Evolutionary conservation across 2,329 filamentous ascomycete species (phyloP).

Genomic region (Botrytis sinoallii): DNA sequence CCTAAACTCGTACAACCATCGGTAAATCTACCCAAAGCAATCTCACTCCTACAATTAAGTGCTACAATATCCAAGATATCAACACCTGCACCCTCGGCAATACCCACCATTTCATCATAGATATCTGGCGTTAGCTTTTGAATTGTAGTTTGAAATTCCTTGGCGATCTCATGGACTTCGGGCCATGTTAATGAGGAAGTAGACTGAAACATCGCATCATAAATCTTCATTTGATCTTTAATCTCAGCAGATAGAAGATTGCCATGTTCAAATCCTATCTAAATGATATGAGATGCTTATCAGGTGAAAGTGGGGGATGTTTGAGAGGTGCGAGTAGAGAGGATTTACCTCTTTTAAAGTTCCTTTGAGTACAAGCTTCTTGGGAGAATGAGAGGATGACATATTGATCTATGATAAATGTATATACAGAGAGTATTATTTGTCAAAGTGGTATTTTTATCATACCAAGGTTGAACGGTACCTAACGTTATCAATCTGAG

Average conservation of each 20-base stretch:
- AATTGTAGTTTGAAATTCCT: neutral
- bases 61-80: conserved; percentile 1
- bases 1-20: conserved; percentile 5
- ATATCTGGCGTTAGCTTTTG: neutral
- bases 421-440: neutral
- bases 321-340: too few species aligned
- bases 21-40: neutral
- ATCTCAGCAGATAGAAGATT: neutral
- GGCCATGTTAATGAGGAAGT: neutral
- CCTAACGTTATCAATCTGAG: neutral
- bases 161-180: neutral
- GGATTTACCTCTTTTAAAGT: neutral
- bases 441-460: neutral
- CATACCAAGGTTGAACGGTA: neutral
- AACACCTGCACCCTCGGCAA: neutral
- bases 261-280: conserved; percentile 13
- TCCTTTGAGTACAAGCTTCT: neutral
- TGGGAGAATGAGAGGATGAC: neutral
- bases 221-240: neutral
- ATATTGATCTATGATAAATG: neutral
- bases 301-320: neutral
- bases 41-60: conserved; percentile 6
- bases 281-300: neutral
- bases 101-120: conserved; percentile 1
- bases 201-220: neutral